Base-by-base conservation (phyloP, 2,329 filamentous ascomycete species). In the Fusarium albidum region DNA sequence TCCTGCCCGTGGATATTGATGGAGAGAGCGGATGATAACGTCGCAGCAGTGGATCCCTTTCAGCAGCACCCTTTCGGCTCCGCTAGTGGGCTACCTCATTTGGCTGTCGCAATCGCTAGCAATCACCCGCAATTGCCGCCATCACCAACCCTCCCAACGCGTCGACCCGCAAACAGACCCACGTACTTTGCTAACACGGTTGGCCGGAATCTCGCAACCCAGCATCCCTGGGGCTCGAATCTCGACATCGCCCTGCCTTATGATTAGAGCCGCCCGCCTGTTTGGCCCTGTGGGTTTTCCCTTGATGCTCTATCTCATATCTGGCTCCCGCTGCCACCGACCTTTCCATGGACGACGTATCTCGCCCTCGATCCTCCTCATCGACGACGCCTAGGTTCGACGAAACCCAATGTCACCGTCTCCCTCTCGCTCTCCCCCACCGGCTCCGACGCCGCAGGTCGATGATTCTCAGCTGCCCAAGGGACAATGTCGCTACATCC, bases 401-500 rank as follows among this genome's bases (percentile, higher is more conserved):
- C 52, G 64, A 61, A 59, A 61, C 59, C 65, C 61, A 59, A 68
- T 68, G 66, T 61, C 65, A 57, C 60, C 57, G 37, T 65, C 66
- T 51, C 60, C 58, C 54, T 52, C 63, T 52, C 55, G 32, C 40
- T 66, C 64, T 41, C 52, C 63, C 31, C 62, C 58, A 55, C 57
- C 63, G 57, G 61, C 65, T 34, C 57, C 54, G 52, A 63, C 64
- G 57, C 63, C 57, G 52, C 56, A 59, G 44, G 45, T 34, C 46
- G 79, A 82, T 50, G 80, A 82, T 47, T 57, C 75, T 31, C 75
- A 75, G 42, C 75, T 86, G 17, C 83, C 83, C 12, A 76, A 79
- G 60, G 83, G 83, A 27, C 81, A 84, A 61, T 86, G 83, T 61
- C 81, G 82, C 54, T 86, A 82, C 63, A 85, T 86, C 56, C 69